Conservation (phyloP, 164 flowering plant genomes). For the Litsea cubeba region DNA sequence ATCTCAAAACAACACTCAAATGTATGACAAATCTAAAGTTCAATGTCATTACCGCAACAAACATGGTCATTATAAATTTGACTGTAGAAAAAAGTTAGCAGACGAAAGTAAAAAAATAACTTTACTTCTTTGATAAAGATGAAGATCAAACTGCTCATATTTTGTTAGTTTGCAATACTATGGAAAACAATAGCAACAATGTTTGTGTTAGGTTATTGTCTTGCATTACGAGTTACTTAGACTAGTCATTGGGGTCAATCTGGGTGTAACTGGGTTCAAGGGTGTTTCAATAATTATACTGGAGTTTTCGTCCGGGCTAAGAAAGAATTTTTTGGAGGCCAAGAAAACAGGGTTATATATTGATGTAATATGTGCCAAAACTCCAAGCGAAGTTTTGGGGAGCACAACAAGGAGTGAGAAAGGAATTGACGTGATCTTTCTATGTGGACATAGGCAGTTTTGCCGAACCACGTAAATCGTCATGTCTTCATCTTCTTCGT, state of each 20-base stretch:
- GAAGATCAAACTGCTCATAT: constrained; percentile 1
- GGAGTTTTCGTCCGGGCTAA: too few relatives aligned
- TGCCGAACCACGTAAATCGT: too few relatives aligned
- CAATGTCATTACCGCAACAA: constrained; percentile 16
- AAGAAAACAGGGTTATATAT: too few relatives aligned
- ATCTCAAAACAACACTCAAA: neutral
- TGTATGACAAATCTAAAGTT: constrained; percentile 21
- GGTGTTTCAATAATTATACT: too few relatives aligned
- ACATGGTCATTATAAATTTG: constrained; percentile 12
- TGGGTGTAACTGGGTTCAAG: too few relatives aligned
- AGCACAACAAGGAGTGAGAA: too few relatives aligned
- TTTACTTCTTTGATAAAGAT: constrained; percentile 7
- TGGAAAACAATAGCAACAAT: neutral
- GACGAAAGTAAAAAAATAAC: constrained; percentile 1
- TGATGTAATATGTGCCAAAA: neutral
- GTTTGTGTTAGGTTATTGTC: constrained; percentile 6
- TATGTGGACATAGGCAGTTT: too few relatives aligned
- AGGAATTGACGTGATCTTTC: too few relatives aligned
- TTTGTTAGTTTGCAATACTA: neutral
- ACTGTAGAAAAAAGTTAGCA: constrained; percentile 2
- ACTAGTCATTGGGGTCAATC: too few relatives aligned
- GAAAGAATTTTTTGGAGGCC: too few relatives aligned
- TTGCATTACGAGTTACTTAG: too few relatives aligned
- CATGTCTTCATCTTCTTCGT: too few relatives aligned
- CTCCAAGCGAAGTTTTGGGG: constrained; percentile 9